These are phyloP conservation scores for Cladosporium sp. DNA, from an alignment of 2,329 filamentous ascomycete genomes.

Conservation along the genomic window DNA sequence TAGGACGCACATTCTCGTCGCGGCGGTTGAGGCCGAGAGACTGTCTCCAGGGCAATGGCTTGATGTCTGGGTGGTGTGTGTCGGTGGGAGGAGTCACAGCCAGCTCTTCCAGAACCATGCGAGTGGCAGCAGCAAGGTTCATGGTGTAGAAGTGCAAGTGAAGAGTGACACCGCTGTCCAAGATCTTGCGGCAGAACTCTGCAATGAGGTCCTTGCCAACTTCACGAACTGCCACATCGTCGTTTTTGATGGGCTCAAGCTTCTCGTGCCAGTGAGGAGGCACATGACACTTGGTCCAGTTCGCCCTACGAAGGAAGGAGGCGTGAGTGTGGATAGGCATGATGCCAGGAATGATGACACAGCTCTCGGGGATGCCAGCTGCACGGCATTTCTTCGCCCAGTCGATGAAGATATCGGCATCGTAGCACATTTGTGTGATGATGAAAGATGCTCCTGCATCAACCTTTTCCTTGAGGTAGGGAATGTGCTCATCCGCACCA, in stretches of 20 bases:
- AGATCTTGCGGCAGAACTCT: constrained; percentile 81
- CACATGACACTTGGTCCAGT: constrained; percentile 83
- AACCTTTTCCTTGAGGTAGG: constrained; percentile 95
- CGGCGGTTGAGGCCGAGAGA: constrained; percentile 84
- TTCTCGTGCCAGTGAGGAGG: constrained; percentile 75
- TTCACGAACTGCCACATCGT: constrained; percentile 87
- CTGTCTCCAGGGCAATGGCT: constrained; percentile 92
- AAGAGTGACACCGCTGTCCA: constrained; percentile 72
- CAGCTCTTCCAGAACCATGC: constrained; percentile 89
- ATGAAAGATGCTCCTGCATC: constrained; percentile 92
- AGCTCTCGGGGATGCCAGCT: constrained; percentile 64
- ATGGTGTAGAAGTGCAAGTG: constrained; percentile 98
- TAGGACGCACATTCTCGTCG: constrained; percentile 92
- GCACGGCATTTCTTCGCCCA: constrained; percentile 87
- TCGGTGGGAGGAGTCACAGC: constrained; percentile 78
- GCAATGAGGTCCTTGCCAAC: constrained; percentile 83
- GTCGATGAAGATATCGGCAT: constrained; percentile 86
- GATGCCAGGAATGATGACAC: constrained; percentile 81
- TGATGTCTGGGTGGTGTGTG: constrained; percentile 39
- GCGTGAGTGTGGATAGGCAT: constrained; percentile 96
- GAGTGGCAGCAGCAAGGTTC: constrained; percentile 92
- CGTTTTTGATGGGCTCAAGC: constrained; percentile 92
- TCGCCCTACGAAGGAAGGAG: constrained; percentile 82
- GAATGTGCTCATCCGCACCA: constrained; percentile 76
- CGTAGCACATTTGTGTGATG: constrained; percentile 99